Evolutionary conservation across 345 rosid genomes (phyloP).

Genomic region (Eucalyptus erythrocorys): DNA sequence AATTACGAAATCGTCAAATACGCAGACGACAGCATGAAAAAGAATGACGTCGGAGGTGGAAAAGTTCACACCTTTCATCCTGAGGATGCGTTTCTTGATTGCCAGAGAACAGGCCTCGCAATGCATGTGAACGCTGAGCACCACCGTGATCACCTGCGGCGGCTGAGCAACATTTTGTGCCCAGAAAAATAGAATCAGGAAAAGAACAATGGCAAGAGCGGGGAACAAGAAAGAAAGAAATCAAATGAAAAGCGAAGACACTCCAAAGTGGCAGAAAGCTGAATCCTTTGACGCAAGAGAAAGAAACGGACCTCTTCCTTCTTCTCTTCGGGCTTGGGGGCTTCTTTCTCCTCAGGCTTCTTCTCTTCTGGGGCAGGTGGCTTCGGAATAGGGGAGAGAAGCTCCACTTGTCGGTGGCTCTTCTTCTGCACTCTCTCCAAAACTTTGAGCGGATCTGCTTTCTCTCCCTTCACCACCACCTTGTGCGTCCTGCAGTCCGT

Average conservation of each 20-base stretch:
- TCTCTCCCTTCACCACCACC: slow-evolving; percentile 93
- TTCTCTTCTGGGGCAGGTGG: slow-evolving; percentile 28
- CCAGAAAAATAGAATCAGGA: background rate
- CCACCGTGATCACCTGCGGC: slow-evolving; percentile 60
- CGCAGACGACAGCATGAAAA: background rate
- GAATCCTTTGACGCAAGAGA: background rate
- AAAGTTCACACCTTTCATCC: slow-evolving; percentile 59
- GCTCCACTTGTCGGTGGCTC: slow-evolving; percentile 78
- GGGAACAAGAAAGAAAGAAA: background rate
- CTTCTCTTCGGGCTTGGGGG: slow-evolving; percentile 40
- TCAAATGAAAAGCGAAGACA: background rate
- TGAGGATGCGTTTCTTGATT: slow-evolving; percentile 78
- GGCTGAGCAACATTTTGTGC: slow-evolving; percentile 2
- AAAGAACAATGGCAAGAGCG: background rate
- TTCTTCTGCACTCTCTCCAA: slow-evolving; percentile 68
- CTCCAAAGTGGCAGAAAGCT: background rate
- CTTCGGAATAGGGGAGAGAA: slow-evolving; percentile 78
- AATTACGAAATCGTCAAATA: background rate
- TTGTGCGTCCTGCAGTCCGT: slow-evolving; percentile 68
- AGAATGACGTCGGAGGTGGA: background rate
- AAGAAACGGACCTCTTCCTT: slow-evolving; percentile 55
- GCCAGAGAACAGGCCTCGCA: slow-evolving; percentile 89
- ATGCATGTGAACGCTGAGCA: slow-evolving; percentile 80
- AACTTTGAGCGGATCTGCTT: slow-evolving; percentile 85
- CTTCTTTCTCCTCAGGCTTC: slow-evolving; percentile 28